These are phyloP conservation scores for Pichia rugopelliculosa DNA, from an alignment of 805 yeast species.

Conservation along the genomic window DNA sequence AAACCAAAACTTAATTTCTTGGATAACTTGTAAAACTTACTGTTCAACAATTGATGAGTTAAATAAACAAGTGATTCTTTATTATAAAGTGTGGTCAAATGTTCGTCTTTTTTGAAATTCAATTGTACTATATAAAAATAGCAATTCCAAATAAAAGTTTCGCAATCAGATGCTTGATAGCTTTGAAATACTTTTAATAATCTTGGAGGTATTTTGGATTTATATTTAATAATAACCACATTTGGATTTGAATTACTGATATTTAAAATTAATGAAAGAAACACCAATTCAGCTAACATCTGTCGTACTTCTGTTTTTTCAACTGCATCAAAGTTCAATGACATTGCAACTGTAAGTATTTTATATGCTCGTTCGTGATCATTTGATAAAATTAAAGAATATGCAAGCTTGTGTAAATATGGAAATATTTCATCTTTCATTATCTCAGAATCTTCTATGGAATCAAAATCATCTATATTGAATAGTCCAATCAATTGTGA, in stretches of 20 bases:
- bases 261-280: conserved; percentile 2
- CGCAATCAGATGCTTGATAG: conserved; percentile 1
- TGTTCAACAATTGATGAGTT: conserved; percentile 1
- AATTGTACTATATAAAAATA: not conserved
- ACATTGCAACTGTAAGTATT: conserved; percentile 9
- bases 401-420: conserved; percentile 16
- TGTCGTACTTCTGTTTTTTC: not conserved
- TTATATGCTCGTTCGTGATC: conserved; percentile 16
- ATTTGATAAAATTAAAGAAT: conserved; percentile 14
- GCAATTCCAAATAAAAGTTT: conserved; percentile 1
- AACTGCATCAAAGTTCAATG: not conserved
- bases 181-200: conserved; percentile 2
- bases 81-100: not conserved
- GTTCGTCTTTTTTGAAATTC: not conserved
- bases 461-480: conserved; percentile 13
- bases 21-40: not conserved
- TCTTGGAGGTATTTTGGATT: not conserved
- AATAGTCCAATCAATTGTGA: not conserved
- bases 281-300: not conserved
- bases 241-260: not conserved
- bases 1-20: not conserved
- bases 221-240: conserved; percentile 1
- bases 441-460: conserved; percentile 1
- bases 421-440: conserved; percentile 9
- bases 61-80: not conserved